Evolutionary conservation across 495 filamentous ascomycete genomes (phyloP), one percentile per base, ranked within the genome.

Genomic region (Aspergillus leporis): DNA sequence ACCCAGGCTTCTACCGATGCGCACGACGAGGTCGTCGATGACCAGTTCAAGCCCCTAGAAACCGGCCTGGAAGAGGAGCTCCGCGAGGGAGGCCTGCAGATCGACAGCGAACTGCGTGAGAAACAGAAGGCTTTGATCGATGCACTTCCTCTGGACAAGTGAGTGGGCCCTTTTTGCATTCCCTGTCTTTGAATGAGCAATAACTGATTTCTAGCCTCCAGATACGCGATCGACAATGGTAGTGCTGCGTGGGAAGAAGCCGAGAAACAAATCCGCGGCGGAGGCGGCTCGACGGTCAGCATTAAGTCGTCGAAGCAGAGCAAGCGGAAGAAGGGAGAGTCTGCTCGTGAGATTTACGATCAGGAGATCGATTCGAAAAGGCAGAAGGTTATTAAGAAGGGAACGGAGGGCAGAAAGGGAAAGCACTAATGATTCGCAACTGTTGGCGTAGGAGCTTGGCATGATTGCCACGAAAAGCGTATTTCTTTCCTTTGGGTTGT

Each of bases 111-210:
- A 50, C 70, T 96, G 68, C 81, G 84, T 61, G 84, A 87, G 73
- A 90, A 90, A 75, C 90, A 93, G 73, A 84, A 87, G 65, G 89
- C 89, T 56, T 73, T 98, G 60, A 95, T 97, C 61, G 89, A 96
- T 77, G 86, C 91, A 61, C 74, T 98, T 45, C 92, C 92, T 32
- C 78, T 98, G 45, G 91, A 95, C 61, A 85, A 88, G 87, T 97
- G 85, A 87, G 88, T 74, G 46, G 40, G 47, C 51, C 43, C 53
- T 55, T 58, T 32, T 31, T 49, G 45, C 25, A 47, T 47, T 22
- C 18, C 7, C n/a, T 21, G 13, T 4, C 21, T 18, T 28, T 43
- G 66, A 70, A 71, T 72, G 72, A 76, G 73, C 74, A 75, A 72
- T 74, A 75, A 73, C 75, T 74, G 71, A 74, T 73, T 68, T 67